Percentiles rank a stretch among this genome's conserved stretches.
phyloP scores from a whole-genome alignment of 768 basidiomycete genomes.

The Mycena sanguinolenta region DNA sequence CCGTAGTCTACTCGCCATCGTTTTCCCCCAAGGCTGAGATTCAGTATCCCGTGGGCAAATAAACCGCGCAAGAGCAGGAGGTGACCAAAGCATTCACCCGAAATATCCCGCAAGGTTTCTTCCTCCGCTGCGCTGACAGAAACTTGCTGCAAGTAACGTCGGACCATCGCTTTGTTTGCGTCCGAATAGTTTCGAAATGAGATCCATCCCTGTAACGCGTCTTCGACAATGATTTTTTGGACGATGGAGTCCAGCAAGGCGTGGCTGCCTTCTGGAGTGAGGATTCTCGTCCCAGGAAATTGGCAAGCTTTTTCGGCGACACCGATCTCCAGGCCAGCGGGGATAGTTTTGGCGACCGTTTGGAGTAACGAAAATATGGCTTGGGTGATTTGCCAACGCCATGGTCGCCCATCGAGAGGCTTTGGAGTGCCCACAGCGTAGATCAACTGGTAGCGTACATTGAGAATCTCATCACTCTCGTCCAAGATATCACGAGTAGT shows the following conservation, averaged over 20 bases:
- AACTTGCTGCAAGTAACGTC: conserved; percentile 8
- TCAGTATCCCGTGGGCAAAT: conserved; percentile 55
- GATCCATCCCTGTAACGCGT: conserved; percentile 18
- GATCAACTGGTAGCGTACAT: conserved; percentile 61
- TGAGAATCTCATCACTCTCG: conserved; percentile 63
- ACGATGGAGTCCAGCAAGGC: conserved; percentile 6
- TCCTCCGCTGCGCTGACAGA: conserved; percentile 10
- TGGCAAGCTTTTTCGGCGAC: background rate
- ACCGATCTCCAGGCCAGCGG: conserved; percentile 40
- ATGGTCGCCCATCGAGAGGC: conserved; percentile 54
- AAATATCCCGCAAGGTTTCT: conserved; percentile 31
- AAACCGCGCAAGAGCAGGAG: conserved; percentile 62
- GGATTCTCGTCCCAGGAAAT: conserved; percentile 24
- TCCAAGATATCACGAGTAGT: conserved; percentile 57
- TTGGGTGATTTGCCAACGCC: conserved; percentile 60
- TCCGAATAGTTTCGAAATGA: conserved; percentile 22
- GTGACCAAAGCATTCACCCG: background rate
- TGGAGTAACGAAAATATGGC: conserved; percentile 48
- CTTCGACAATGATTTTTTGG: conserved; percentile 3
- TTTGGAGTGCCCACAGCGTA: conserved; percentile 58
- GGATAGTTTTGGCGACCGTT: conserved; percentile 35
- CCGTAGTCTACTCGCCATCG: conserved; percentile 70
- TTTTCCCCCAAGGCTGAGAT: conserved; percentile 50
- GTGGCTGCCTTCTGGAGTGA: background rate
- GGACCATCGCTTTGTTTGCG: background rate